These are phyloP conservation scores for Corymbia calophylla DNA, from an alignment of 441 rosid genomes.

Conservation along the genomic window DNA sequence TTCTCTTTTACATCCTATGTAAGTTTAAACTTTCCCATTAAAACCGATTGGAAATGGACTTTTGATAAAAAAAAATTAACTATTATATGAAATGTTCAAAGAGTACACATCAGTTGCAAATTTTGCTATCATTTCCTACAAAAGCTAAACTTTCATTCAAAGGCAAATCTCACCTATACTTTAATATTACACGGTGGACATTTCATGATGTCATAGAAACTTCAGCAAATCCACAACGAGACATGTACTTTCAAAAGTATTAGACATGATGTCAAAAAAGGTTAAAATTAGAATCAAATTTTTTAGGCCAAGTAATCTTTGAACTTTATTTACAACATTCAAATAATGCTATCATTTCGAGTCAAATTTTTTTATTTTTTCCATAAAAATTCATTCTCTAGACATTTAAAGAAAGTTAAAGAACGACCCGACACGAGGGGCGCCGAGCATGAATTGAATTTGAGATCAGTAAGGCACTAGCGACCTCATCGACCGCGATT, in stretches of 20 bases:
- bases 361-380: neutral
- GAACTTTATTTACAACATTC: neutral
- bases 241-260: neutral
- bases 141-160: neutral
- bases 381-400: neutral
- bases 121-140: fast-evolving
- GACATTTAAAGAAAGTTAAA: neutral
- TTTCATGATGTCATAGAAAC: neutral
- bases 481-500: neutral
- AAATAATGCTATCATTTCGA: neutral
- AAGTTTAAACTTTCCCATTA: neutral
- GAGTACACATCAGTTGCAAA: neutral
- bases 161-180: neutral
- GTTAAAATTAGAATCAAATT: neutral
- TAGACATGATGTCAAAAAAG: fast-evolving
- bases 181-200: too few relatives aligned
- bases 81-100: neutral
- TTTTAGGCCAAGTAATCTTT: neutral
- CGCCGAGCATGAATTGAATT: neutral
- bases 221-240: fast-evolving
- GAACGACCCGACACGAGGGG: neutral
- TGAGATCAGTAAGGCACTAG: neutral
- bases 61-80: neutral
- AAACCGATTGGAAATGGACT: neutral
- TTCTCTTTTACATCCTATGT: fast-evolving